Percentiles rank a stretch among this genome's conserved stretches.
These are phyloP conservation scores for Rhodofomes roseus DNA, from an alignment of 1,284 basidiomycete species.

Conservation along the genomic window DNA sequence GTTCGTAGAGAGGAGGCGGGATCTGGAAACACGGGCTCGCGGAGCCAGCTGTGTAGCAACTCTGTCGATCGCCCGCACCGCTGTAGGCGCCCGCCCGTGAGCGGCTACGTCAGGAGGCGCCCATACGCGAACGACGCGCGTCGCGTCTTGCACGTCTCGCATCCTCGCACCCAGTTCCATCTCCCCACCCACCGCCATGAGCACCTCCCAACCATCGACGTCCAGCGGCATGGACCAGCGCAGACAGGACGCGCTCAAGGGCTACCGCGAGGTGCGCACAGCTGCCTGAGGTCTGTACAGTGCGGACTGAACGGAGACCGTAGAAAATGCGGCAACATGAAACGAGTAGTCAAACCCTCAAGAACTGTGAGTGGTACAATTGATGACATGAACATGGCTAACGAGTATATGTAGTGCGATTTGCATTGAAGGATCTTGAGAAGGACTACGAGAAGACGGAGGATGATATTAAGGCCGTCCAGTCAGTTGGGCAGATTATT, in stretches of 20 bases:
- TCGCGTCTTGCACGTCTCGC: constrained; percentile 17
- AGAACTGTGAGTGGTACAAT: constrained; percentile 63
- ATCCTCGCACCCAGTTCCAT: not conserved
- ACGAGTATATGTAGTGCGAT: constrained; percentile 51
- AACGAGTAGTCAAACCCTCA: constrained; percentile 76
- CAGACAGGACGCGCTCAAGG: constrained; percentile 25
- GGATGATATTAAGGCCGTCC: constrained; percentile 98
- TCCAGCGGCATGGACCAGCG: constrained; percentile 26
- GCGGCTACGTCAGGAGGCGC: constrained; percentile 1
- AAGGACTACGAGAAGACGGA: constrained; percentile 94
- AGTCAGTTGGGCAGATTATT: constrained; percentile 98
- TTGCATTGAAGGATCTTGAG: constrained; percentile 85
- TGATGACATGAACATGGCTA: not conserved
- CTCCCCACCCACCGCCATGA: constrained; percentile 13
- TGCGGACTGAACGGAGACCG: not conserved
- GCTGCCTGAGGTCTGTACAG: too few species aligned
- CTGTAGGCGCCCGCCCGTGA: not conserved
- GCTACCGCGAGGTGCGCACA: constrained; percentile 19
- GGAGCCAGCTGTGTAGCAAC: not conserved
- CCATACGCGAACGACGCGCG: constrained; percentile 23
- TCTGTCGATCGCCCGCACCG: not conserved
- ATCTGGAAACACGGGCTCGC: not conserved
- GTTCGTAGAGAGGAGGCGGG: not conserved
- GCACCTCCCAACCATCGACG: constrained; percentile 24
- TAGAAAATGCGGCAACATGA: constrained; percentile 93